Evolutionary conservation across 176 grass and related monocot species (phyloP), one percentile per base, ranked within the genome.

Genomic region (Puya raimondii): DNA sequence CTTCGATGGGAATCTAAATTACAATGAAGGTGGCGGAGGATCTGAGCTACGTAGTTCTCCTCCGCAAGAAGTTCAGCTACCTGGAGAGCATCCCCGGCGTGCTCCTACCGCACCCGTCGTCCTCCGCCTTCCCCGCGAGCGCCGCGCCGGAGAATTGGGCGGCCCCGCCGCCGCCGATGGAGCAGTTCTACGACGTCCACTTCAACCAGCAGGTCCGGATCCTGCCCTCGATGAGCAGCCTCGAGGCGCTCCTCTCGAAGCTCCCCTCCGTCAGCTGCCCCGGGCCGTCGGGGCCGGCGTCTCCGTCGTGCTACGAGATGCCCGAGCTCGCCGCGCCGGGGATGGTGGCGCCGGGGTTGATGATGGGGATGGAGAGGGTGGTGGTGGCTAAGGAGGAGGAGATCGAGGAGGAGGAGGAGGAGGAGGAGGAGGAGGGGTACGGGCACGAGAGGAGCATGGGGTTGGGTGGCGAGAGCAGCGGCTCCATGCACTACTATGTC

Each of bases 141-240:
- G 49, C 75, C 47, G 27, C 29, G 3, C 79, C 54, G 47, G 47
- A 48, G 12, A 26, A 8, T 23, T 51, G 4, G 63, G 48, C 3
- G 51, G 73, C 3, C 61, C 67, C 7, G 69, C 76, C 78, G 65
- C 73, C 77, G 49, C 78, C 75, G 25, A 58, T 81, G 63, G 90
- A 99, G 4, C 33, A 42, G 53, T 68, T 92, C 50, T 92, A 88
- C 72, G 79, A 93, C 33, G 33, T 1, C 80, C 82, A 86, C 3
- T 91, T 84, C 73, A 73, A 72, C 53, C 51, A 48, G 3, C 65
- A 68, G 1, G 72, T 82, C 73, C 84, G 86, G 76, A 84, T 93
- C 65, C 85, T 83, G 82, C 95, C 95, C 48, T 99, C 95, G 3
- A 99, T 99, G 95, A 99, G 95, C 85, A 94, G 95, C 75, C 90